Base-by-base conservation (phyloP, 2,329 filamentous ascomycete genomes). In the Madurella fahalii region DNA sequence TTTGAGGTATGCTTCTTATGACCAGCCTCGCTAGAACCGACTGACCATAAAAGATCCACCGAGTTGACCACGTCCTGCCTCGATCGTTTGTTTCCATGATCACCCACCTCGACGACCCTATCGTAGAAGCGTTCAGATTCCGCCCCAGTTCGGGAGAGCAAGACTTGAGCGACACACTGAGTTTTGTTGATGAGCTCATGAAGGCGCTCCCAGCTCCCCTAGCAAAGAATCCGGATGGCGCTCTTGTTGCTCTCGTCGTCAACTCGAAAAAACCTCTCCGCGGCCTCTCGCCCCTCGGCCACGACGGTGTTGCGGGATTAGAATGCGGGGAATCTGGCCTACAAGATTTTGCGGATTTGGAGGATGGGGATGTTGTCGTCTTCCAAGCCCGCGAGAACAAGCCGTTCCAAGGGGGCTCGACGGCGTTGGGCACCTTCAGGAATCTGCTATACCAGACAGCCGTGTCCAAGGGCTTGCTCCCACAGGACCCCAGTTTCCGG, bases 281-380 rank as follows among this genome's bases (percentile, higher is more conserved):
- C 46, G 92, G 93, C 0, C 81, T 96, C 1, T 85, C 89, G 2
- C 81, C 87, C 0, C 83, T 95, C 40, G 91, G 90, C 7, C 87
- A 88, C 63, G 84, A 90, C 65, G 85, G 81, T 15, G 78, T 84
- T 0, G 80, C 85, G 61, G 75, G 78, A 4, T 17, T 58, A 30
- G 43, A 49, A 52, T 60, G 25, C 40, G 48, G 54, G 34, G 51
- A 42, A 4, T 15, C 45, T 4, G 65, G 63, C 11, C 43, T 64
- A 15, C 59, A 64, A 32, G 61, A 68, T 11, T 65, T 76, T 4
- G 64, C 65, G 0, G 62, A 68, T 31, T 49, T 77, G 4, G 75
- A 86, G 52, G 79, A 88, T 47, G 92, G 92, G 40, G 91, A 96
- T 58, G 72, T 96, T 1, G 74, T 96, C 41, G 72, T 96, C 41